Percentiles rank a stretch among this genome's conserved stretches.
Evolutionary conservation across 2,329 filamentous ascomycete genomes (phyloP).

Genomic region (Aspergillus unguis): DNA sequence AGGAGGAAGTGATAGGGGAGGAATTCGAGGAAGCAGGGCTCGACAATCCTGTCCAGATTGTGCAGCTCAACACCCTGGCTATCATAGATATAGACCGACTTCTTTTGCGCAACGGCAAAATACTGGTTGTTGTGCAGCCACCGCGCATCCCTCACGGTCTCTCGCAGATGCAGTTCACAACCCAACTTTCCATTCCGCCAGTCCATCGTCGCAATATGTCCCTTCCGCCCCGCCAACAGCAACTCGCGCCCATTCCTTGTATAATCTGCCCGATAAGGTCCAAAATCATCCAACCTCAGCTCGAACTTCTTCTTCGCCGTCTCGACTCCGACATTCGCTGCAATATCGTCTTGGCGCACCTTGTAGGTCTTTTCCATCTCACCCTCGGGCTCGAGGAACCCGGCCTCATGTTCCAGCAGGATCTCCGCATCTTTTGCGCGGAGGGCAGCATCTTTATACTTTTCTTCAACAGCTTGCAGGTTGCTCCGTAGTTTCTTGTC

Average conservation of each 20-base stretch:
- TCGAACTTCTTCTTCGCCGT: slow-evolving; percentile 93
- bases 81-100: slow-evolving; percentile 96
- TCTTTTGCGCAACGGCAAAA: slow-evolving; percentile 95
- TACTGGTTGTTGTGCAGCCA: slow-evolving; percentile 93
- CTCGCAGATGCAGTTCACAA: slow-evolving; percentile 84
- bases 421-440: slow-evolving; percentile 92
- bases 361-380: slow-evolving; percentile 91
- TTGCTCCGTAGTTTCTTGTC: slow-evolving; percentile 89
- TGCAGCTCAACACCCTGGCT: slow-evolving; percentile 86
- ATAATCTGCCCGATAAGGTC: slow-evolving; percentile 87
- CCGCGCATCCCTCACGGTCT: slow-evolving; percentile 83
- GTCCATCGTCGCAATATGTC: slow-evolving; percentile 94
- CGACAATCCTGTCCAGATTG: slow-evolving; percentile 82
- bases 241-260: slow-evolving; percentile 83
- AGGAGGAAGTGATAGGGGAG: slow-evolving; percentile 94
- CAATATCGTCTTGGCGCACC: slow-evolving; percentile 84
- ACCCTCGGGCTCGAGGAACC: slow-evolving; percentile 82
- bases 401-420: slow-evolving; percentile 77
- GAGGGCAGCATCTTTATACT: slow-evolving; percentile 75
- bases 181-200: slow-evolving; percentile 89
- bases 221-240: slow-evolving; percentile 82
- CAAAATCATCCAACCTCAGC: slow-evolving; percentile 74
- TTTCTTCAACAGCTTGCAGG: slow-evolving; percentile 72
- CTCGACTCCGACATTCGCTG: slow-evolving; percentile 68
- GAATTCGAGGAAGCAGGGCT: slow-evolving; percentile 92